Conservation (phyloP, 306 rosid genomes). For the Elaeagnus macrophylla region DNA sequence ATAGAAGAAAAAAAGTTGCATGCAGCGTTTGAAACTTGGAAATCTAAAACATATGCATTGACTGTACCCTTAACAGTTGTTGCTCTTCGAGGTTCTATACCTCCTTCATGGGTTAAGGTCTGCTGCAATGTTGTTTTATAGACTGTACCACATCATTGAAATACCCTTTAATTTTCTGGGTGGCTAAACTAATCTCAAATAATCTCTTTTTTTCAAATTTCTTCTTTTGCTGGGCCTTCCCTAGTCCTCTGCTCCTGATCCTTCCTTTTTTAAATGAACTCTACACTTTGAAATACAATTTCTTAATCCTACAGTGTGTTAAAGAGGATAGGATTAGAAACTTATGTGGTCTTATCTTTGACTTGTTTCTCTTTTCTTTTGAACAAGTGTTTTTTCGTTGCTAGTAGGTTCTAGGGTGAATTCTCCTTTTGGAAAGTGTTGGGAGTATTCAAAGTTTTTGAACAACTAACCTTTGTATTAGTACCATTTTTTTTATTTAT, state of each 20-base stretch:
- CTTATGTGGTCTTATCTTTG: no score
- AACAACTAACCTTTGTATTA: neutral
- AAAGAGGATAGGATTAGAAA: no score
- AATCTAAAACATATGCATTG: slow-evolving; percentile 69
- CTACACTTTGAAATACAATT: no score
- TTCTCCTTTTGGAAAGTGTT: neutral
- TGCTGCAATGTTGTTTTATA: slow-evolving; percentile 9
- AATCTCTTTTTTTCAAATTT: neutral
- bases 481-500: neutral
- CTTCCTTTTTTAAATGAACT: no score
- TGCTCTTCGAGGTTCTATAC: slow-evolving; percentile 80
- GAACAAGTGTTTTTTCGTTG: no score
- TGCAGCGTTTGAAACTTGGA: slow-evolving; percentile 65
- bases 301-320: no score
- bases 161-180: neutral
- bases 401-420: no score
- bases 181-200: neutral
- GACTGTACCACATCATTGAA: neutral
- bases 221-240: neutral
- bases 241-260: no score
- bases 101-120: slow-evolving; percentile 96
- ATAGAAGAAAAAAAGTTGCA: slow-evolving; percentile 41
- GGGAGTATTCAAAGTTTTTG: neutral
- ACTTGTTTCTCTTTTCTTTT: no score
- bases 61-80: slow-evolving; percentile 70